Percentiles rank a stretch among this genome's conserved stretches.
Conservation (phyloP, 306 rosid species). For the Cucurbita pepo region DNA sequence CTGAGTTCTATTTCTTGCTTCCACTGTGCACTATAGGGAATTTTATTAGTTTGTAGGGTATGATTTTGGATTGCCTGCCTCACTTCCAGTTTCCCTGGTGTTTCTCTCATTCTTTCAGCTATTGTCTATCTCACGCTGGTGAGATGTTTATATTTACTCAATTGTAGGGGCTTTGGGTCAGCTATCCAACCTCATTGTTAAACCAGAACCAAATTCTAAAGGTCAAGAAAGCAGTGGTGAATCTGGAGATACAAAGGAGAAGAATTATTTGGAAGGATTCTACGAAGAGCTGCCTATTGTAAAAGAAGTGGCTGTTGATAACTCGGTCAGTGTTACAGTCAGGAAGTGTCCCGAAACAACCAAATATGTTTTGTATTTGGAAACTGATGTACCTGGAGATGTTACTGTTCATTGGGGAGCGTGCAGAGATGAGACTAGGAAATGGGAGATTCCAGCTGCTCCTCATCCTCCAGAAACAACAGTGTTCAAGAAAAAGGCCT, state of each 20-base stretch:
- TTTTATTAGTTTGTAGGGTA: neutral
- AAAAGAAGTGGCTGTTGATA: conserved; percentile 37
- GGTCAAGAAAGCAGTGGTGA: conserved; percentile 21
- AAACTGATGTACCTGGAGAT: conserved; percentile 67
- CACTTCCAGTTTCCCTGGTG: conserved; percentile 4
- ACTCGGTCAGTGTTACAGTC: conserved; percentile 41
- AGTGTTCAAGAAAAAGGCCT: conserved; percentile 55
- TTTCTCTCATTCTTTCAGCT: neutral
- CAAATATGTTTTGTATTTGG: conserved; percentile 39
- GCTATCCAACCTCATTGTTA: conserved; percentile 36
- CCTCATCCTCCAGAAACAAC: conserved; percentile 65
- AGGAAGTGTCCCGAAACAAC: conserved; percentile 49
- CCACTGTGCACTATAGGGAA: neutral
- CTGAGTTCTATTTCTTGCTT: conserved; percentile 2
- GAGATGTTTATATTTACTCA: conserved; percentile 5
- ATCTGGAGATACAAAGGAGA: conserved; percentile 26
- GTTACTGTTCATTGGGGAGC: conserved; percentile 86
- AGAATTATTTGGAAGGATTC: conserved; percentile 43
- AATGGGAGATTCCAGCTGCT: conserved; percentile 71
- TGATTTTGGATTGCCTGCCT: neutral
- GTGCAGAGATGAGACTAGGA: conserved; percentile 52
- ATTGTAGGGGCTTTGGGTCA: conserved; percentile 47
- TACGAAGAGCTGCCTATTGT: conserved; percentile 45
- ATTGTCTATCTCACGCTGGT: conserved; percentile 1
- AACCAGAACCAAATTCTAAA: conserved; percentile 22